Evolutionary conservation across 768 basidiomycete genomes (phyloP).

Genomic region (Lenzites betulinus): DNA sequence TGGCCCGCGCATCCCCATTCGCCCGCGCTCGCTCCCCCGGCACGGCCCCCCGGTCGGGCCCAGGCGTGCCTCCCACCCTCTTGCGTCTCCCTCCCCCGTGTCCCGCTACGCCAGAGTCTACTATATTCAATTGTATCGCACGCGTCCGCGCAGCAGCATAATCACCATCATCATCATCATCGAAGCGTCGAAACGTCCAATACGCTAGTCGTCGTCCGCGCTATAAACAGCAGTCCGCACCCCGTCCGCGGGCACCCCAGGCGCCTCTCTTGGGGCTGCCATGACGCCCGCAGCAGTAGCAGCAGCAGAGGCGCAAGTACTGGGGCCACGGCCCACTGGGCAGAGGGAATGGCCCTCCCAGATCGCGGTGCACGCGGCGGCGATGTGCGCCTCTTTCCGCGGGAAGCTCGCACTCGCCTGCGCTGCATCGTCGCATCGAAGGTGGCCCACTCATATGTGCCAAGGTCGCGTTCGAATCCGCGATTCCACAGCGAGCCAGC

Average conservation of each 20-base stretch:
- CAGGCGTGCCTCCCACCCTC: not conserved
- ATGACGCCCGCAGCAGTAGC: not conserved
- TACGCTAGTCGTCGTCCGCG: constrained; percentile 13
- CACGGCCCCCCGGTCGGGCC: constrained; percentile 6
- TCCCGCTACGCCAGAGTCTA: too few species aligned
- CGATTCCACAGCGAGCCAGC: too few species aligned
- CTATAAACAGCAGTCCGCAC: constrained; percentile 7
- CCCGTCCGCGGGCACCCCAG: not conserved
- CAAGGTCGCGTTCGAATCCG: too few species aligned
- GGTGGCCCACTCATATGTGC: too few species aligned
- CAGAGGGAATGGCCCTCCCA: not conserved
- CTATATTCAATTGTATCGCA: not conserved
- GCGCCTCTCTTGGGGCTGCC: not conserved
- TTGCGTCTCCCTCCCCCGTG: too few species aligned
- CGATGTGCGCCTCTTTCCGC: not conserved
- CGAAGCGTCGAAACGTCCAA: not conserved
- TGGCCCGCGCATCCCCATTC: constrained; percentile 10
- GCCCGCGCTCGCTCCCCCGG: constrained; percentile 15
- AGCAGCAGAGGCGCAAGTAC: too few species aligned
- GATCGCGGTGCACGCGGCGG: not conserved
- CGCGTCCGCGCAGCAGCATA: not conserved
- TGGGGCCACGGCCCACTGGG: not conserved
- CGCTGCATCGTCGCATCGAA: too few species aligned
- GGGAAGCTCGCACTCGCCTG: too few species aligned
- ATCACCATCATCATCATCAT: not conserved